phyloP scores from a whole-genome alignment of 352 stramenopile species.

The Elongisporangium prolatum region DNA sequence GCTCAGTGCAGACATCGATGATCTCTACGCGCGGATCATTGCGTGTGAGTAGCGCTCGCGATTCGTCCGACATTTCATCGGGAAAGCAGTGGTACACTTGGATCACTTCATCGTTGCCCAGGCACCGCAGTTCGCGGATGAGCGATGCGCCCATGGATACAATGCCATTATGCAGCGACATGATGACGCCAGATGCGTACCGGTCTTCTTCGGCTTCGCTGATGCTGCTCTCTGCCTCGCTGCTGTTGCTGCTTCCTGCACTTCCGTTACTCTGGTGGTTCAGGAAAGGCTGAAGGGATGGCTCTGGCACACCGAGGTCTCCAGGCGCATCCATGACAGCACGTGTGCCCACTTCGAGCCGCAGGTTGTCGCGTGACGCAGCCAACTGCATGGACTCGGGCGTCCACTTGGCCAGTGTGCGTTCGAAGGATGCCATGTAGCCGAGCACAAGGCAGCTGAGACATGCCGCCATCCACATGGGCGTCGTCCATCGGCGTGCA shows the following conservation, averaged over 20 bases:
- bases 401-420: constrained; percentile 13
- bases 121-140: constrained; percentile 43
- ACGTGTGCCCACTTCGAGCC: background rate
- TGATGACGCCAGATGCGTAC: constrained; percentile 17
- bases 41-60: constrained; percentile 15
- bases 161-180: constrained; percentile 38
- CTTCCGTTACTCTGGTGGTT: background rate
- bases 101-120: constrained; percentile 44
- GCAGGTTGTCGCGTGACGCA: constrained; percentile 7
- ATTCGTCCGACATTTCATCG: constrained; percentile 27
- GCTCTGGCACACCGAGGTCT: background rate
- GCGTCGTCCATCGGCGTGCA: constrained; percentile 3
- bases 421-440: constrained; percentile 26
- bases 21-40: constrained; percentile 28
- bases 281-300: background rate
- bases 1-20: constrained; percentile 32
- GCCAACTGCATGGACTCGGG: constrained; percentile 4
- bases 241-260: background rate
- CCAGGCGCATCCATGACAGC: background rate
- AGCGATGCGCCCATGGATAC: constrained; percentile 37
- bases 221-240: constrained; percentile 1
- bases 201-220: background rate
- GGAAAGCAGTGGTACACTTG: constrained; percentile 52
- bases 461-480: constrained; percentile 31
- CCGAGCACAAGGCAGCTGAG: constrained; percentile 33